A percentile compares a stretch with the other conserved stretches of the same genome.
Evolutionary conservation across 768 basidiomycete genomes (phyloP).

Genomic region (Lentinula raphanica): DNA sequence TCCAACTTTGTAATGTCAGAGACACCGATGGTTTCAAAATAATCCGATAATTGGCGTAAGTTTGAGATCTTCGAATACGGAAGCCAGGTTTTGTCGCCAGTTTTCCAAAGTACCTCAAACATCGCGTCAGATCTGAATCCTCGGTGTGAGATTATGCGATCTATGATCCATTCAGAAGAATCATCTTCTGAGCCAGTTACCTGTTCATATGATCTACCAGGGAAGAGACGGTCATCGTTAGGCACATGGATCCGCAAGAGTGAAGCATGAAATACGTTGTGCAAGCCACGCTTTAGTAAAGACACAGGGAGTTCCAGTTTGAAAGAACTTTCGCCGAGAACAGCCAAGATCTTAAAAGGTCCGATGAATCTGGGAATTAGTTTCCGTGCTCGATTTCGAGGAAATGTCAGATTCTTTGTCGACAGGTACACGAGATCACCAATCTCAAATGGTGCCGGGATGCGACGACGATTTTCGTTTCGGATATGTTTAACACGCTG

Average conservation of each 20-base stretch:
- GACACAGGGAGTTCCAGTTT: slow-evolving; percentile 21
- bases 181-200: too few relatives aligned
- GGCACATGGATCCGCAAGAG: slow-evolving; percentile 19
- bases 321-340: slow-evolving; percentile 15
- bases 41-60: slow-evolving; percentile 9
- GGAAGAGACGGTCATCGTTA: too few relatives aligned
- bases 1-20: too few relatives aligned
- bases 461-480: too few relatives aligned
- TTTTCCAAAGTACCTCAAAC: slow-evolving; percentile 14
- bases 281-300: slow-evolving; percentile 18
- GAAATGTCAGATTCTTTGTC: slow-evolving; percentile 25
- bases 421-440: slow-evolving; percentile 28
- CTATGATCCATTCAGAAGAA: slow-evolving; percentile 17
- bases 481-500: too few relatives aligned
- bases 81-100: slow-evolving; percentile 16
- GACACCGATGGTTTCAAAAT: slow-evolving; percentile 9
- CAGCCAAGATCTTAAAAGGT: slow-evolving; percentile 21
- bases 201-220: too few relatives aligned
- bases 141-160: slow-evolving; percentile 15
- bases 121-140: neutral
- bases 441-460: too few relatives aligned
- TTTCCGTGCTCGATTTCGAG: slow-evolving; percentile 26
- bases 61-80: slow-evolving; percentile 8
- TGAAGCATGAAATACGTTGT: slow-evolving; percentile 23
- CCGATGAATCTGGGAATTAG: slow-evolving; percentile 31